Conservation (phyloP, 2,329 filamentous ascomycete genomes). For the Cladosporium sp. region DNA sequence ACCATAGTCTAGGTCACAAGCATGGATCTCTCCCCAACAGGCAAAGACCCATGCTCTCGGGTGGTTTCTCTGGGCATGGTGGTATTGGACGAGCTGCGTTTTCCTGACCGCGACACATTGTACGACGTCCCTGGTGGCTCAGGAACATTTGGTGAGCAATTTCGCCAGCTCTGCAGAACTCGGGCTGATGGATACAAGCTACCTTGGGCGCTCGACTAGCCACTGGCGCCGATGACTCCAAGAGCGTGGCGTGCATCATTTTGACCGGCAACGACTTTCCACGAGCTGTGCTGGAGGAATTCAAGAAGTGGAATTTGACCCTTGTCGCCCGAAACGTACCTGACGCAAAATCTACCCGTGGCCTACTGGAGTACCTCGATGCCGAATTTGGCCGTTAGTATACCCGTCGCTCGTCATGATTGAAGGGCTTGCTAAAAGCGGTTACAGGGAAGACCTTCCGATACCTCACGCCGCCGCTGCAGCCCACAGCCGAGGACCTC, state of each 20-base stretch:
- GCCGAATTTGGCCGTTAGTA: too few species aligned
- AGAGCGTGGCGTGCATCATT: not conserved
- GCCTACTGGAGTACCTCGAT: too few species aligned
- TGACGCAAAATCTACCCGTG: too few species aligned
- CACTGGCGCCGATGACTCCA: not conserved
- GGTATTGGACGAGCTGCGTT: not conserved
- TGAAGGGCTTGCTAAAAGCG: not conserved
- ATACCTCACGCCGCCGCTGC: not conserved
- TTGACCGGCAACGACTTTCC: not conserved
- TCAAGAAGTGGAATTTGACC: not conserved
- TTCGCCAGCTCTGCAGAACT: not conserved
- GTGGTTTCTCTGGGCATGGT: not conserved
- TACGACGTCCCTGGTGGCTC: not conserved
- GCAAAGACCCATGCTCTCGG: too few species aligned
- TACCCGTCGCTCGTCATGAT: too few species aligned
- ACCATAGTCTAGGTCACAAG: too few species aligned
- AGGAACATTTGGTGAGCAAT: not conserved
- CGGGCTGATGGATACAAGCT: too few species aligned
- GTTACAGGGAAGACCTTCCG: not conserved
- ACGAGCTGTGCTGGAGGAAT: not conserved
- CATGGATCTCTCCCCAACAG: too few species aligned
- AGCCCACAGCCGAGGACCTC: not conserved
- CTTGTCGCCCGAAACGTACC: too few species aligned
- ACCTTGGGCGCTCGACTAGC: too few species aligned
- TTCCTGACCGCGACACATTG: not conserved